Conservation (phyloP, 345 rosid genomes). For the Streptanthus diversifolius region DNA sequence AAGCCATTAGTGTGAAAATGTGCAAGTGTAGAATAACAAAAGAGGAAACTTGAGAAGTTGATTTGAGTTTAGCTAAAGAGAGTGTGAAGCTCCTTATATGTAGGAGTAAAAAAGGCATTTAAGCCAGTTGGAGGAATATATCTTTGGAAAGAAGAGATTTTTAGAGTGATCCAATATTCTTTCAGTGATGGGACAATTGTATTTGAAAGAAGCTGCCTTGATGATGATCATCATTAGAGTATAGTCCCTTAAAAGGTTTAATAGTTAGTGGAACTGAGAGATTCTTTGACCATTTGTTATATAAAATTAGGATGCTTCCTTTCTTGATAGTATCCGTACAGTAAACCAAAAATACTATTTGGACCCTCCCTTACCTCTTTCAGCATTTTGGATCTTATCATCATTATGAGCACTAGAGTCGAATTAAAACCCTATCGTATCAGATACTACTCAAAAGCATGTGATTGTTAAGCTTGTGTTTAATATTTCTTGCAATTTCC, state of each 20-base stretch:
- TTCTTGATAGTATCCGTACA: slow-evolving; percentile 22
- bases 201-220: not conserved
- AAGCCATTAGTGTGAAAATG: slow-evolving; percentile 28
- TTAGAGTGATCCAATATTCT: slow-evolving; percentile 16
- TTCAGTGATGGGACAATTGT: not conserved
- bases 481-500: not conserved
- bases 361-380: slow-evolving; percentile 23
- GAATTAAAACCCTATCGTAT: slow-evolving; percentile 17
- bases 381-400: slow-evolving; percentile 28
- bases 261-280: slow-evolving; percentile 22
- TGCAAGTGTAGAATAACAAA: not conserved
- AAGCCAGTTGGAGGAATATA: slow-evolving; percentile 36
- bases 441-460: slow-evolving; percentile 23
- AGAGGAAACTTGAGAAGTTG: slow-evolving; percentile 2
- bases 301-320: slow-evolving; percentile 18
- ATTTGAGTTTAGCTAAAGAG: slow-evolving; percentile 13
- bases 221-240: slow-evolving; percentile 11
- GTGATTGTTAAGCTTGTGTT: slow-evolving; percentile 21
- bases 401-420: slow-evolving; percentile 21
- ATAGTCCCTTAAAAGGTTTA: slow-evolving; percentile 13
- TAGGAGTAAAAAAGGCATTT: slow-evolving; percentile 16
- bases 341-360: slow-evolving; percentile 13
- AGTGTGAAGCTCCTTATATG: slow-evolving; percentile 30
- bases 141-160: slow-evolving; percentile 21
- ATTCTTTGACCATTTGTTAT: slow-evolving; percentile 22